Percentiles rank a stretch among this genome's conserved stretches.
phyloP scores from a whole-genome alignment of 176 grass and related monocot genomes.

The Avena insularis region DNA sequence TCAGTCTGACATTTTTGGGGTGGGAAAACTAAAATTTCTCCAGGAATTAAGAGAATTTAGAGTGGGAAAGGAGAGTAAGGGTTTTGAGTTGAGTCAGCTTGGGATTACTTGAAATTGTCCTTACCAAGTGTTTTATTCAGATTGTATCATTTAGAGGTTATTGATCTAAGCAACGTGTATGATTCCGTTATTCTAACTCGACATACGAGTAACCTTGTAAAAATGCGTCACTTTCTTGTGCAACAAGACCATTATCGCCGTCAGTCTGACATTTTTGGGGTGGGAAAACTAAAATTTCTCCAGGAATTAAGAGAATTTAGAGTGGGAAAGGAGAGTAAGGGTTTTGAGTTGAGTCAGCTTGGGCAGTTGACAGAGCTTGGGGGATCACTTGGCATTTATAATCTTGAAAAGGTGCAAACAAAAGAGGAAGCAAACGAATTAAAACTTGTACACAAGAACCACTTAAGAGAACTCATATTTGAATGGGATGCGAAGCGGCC shows the following conservation, averaged over 20 bases:
- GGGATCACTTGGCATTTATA: not conserved
- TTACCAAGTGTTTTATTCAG: not conserved
- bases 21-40: not conserved
- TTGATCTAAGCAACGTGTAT: fast-evolving
- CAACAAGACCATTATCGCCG: fast-evolving
- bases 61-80: not conserved
- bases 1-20: not conserved
- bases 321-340: not conserved
- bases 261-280: not conserved
- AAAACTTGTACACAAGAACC: not conserved
- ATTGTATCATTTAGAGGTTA: not conserved
- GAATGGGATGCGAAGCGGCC: not conserved
- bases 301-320: not conserved
- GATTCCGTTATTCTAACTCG: fast-evolving
- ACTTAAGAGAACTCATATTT: not conserved
- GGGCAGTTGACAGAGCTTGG: not conserved
- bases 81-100: too few relatives aligned
- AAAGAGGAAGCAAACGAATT: not conserved
- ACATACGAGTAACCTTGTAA: not conserved
- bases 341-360: not conserved
- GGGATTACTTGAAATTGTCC: not conserved
- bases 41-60: not conserved
- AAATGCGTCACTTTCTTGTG: not conserved
- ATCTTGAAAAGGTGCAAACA: not conserved
- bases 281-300: not conserved